Conservation (phyloP, 1,139 yeast genomes). For the Yamadazyma trypodendri region DNA sequence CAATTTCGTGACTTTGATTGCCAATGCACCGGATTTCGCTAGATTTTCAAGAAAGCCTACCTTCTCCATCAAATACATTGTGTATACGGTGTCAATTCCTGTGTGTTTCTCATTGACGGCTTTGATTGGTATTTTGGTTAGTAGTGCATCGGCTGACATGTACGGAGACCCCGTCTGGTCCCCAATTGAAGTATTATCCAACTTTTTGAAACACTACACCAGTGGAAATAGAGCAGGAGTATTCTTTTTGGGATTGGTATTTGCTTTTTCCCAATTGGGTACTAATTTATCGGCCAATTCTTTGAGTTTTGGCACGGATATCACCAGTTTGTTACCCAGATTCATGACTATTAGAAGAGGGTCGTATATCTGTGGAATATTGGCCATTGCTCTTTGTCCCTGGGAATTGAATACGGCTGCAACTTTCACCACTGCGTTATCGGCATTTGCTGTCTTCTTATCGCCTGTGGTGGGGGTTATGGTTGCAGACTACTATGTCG, state of each 20-base stretch:
- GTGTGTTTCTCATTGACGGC: slow-evolving; percentile 77
- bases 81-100: slow-evolving; percentile 64
- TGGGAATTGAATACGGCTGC: slow-evolving; percentile 81
- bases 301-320: slow-evolving; percentile 86
- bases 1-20: slow-evolving; percentile 81
- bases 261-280: slow-evolving; percentile 85
- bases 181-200: slow-evolving; percentile 73
- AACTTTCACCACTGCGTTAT: slow-evolving; percentile 77
- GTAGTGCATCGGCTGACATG: slow-evolving; percentile 72
- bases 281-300: slow-evolving; percentile 92
- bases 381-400: slow-evolving; percentile 81
- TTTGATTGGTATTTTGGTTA: slow-evolving; percentile 81
- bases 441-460: slow-evolving; percentile 84
- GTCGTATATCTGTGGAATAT: slow-evolving; percentile 72
- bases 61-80: slow-evolving; percentile 42
- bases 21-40: slow-evolving; percentile 88
- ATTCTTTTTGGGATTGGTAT: slow-evolving; percentile 72
- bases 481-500: slow-evolving; percentile 71
- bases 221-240: slow-evolving; percentile 76
- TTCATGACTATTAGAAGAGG: slow-evolving; percentile 81
- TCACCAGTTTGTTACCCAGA: slow-evolving; percentile 78
- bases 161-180: slow-evolving; percentile 80
- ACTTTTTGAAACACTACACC: slow-evolving; percentile 60
- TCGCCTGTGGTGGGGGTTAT: slow-evolving; percentile 87
- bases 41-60: slow-evolving; percentile 64